Percentiles rank a stretch among this genome's conserved stretches.
These are phyloP conservation scores for Prunus padus DNA, from an alignment of 306 rosid genomes.

Conservation along the genomic window DNA sequence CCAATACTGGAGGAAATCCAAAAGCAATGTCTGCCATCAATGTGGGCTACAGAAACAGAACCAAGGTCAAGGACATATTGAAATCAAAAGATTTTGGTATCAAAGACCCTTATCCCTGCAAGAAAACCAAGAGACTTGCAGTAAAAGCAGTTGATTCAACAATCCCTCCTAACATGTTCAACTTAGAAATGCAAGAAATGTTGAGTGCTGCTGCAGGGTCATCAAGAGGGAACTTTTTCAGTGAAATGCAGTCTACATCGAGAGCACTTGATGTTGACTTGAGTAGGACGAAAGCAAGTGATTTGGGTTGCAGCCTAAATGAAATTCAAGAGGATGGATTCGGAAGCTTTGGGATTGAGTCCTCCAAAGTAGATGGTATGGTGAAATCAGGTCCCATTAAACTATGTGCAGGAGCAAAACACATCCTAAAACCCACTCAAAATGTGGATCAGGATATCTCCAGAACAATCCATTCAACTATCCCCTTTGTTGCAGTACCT, in stretches of 20 bases:
- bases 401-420: conserved; percentile 75
- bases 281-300: conserved; percentile 34
- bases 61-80: conserved; percentile 43
- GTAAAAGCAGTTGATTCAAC: conserved; percentile 44
- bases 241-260: conserved; percentile 34
- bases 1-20: conserved; percentile 30
- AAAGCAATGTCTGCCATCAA: conserved; percentile 33
- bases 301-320: conserved; percentile 34
- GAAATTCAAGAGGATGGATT: conserved; percentile 37
- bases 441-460: conserved; percentile 41
- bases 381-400: conserved; percentile 69
- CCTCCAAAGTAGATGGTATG: conserved; percentile 39
- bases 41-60: conserved; percentile 37
- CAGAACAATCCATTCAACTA: conserved; percentile 46
- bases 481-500: conserved; percentile 43
- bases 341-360: conserved; percentile 33
- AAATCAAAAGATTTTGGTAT: conserved; percentile 43
- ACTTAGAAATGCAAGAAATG: conserved; percentile 46
- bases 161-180: conserved; percentile 38
- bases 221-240: conserved; percentile 28
- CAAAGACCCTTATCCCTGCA: conserved; percentile 49
- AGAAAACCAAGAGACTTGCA: conserved; percentile 46
- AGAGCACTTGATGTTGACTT: conserved; percentile 35
- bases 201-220: conserved; percentile 31
- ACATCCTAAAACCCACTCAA: conserved; percentile 70